Evolutionary conservation across 495 filamentous ascomycete genomes (phyloP).

Genomic region (Tuber magnatum): DNA sequence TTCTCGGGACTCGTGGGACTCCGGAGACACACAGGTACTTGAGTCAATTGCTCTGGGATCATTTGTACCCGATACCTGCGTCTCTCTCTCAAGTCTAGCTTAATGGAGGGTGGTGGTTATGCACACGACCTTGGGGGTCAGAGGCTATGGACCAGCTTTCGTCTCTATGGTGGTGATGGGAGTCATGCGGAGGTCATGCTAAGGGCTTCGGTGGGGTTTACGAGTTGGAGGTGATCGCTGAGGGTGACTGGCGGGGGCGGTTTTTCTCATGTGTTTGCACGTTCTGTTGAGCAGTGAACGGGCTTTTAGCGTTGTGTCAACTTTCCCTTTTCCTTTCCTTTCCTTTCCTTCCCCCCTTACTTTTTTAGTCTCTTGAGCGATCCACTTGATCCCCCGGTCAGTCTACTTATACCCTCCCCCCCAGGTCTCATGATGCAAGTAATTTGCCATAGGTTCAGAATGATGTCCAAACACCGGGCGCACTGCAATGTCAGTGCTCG

Average conservation of each 20-base stretch:
- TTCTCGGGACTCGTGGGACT: neutral
- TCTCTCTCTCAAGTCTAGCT: neutral
- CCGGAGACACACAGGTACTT: neutral
- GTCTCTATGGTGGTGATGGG: neutral
- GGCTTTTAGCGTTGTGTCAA: too few species aligned
- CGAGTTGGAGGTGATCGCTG: neutral
- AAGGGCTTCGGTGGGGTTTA: neutral
- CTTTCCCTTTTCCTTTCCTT: too few species aligned
- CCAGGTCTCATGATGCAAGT: neutral
- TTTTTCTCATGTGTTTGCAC: neutral
- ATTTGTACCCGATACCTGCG: neutral
- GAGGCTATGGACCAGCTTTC: neutral
- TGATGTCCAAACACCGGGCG: neutral
- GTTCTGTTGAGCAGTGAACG: too few species aligned
- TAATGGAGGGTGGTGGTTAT: neutral
- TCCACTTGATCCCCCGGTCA: neutral
- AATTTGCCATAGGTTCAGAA: neutral
- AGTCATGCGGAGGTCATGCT: neutral
- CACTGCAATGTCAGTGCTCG: neutral
- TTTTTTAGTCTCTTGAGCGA: neutral
- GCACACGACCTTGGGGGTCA: neutral
- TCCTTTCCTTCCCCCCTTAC: too few species aligned
- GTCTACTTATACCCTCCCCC: neutral
- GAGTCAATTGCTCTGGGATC: constrained; percentile 1
- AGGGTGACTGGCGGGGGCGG: neutral